Percentiles rank a stretch among this genome's conserved stretches.
These are phyloP conservation scores for Laguncularia racemosa DNA, from an alignment of 345 rosid genomes.

Conservation along the genomic window DNA sequence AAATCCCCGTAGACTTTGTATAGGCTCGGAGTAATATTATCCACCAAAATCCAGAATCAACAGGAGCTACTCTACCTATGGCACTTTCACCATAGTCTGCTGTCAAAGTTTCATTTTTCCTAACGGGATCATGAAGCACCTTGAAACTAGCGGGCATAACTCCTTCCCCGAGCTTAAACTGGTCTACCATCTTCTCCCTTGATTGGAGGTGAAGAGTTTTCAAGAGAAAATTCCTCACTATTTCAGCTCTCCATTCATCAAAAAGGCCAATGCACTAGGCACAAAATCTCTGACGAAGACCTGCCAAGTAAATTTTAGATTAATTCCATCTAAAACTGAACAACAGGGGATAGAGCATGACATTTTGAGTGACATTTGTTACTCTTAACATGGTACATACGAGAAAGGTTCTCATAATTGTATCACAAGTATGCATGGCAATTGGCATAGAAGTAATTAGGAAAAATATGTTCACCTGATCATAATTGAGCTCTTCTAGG, in stretches of 20 bases:
- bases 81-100: slow-evolving; percentile 86
- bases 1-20: slow-evolving; percentile 64
- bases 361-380: not conserved
- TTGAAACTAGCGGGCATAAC: slow-evolving; percentile 91
- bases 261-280: slow-evolving; percentile 76
- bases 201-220: slow-evolving; percentile 65
- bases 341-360: not conserved
- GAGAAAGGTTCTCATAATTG: not conserved
- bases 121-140: slow-evolving; percentile 54
- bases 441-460: not conserved
- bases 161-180: slow-evolving; percentile 87
- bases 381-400: not conserved
- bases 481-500: slow-evolving; percentile 39
- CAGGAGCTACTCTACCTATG: slow-evolving; percentile 93
- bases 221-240: slow-evolving; percentile 71
- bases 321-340: not conserved
- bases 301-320: slow-evolving; percentile 17
- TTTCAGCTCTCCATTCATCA: slow-evolving; percentile 82
- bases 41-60: slow-evolving; percentile 93
- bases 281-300: slow-evolving; percentile 83
- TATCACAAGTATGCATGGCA: not conserved
- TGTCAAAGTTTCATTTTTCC: slow-evolving; percentile 48
- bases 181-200: slow-evolving; percentile 70
- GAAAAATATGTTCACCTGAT: slow-evolving; percentile 25
- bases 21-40: slow-evolving; percentile 80